Percentiles rank a stretch among this genome's conserved stretches.
Conservation (phyloP, 169 alveolate genomes). For the Perkinsus olseni region DNA sequence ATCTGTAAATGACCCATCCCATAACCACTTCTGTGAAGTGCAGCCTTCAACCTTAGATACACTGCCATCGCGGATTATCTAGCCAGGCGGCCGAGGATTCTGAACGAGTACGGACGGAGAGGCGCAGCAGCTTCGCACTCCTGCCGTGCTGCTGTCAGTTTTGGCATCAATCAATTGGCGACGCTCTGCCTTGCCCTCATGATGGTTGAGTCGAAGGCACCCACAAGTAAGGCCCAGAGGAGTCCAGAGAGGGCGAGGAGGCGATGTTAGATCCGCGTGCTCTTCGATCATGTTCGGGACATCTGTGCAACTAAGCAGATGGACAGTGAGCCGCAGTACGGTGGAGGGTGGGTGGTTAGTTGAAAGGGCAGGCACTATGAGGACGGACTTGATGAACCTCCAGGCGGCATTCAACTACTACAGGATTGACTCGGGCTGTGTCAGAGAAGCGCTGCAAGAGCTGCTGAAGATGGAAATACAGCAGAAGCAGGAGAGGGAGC, state of each 20-base stretch:
- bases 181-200: neutral
- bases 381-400: neutral
- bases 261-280: neutral
- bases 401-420: neutral
- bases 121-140: neutral
- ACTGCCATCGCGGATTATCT: neutral
- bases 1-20: neutral
- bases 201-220: neutral
- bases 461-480: neutral
- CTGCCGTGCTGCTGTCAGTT: neutral
- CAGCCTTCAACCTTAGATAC: neutral
- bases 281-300: neutral
- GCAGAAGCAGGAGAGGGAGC: neutral
- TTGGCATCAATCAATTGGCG: neutral
- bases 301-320: neutral
- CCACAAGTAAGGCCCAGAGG: neutral
- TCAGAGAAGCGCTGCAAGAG: neutral
- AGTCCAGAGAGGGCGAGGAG: neutral
- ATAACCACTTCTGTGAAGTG: neutral
- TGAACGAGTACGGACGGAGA: neutral
- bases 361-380: neutral
- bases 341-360: neutral
- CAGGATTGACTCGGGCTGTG: neutral
- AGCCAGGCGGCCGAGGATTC: neutral
- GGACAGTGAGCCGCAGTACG: neutral